Percentiles rank a stretch among this genome's conserved stretches.
Evolutionary conservation across 1,284 basidiomycete species (phyloP).

Genomic region (Cystobasidiaceae sp.): DNA sequence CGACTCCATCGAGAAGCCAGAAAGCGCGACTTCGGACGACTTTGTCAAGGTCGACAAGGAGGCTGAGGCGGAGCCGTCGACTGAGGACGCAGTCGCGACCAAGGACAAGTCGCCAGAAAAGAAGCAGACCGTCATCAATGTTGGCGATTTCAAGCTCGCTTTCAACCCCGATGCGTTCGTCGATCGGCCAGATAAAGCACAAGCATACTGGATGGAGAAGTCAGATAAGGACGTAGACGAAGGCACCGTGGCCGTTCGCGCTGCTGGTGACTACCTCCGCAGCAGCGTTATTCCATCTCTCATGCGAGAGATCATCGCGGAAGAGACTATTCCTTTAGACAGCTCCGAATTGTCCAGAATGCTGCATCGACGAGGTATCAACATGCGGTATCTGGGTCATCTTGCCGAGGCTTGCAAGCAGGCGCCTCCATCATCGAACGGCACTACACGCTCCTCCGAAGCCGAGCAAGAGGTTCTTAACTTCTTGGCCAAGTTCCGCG

Average conservation of each 20-base stretch:
- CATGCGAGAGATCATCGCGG: constrained; percentile 52
- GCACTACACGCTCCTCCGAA: neutral
- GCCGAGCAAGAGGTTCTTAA: constrained; percentile 26
- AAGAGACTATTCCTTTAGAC: constrained; percentile 48
- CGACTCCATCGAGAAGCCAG: constrained; percentile 46
- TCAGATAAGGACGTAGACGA: constrained; percentile 48
- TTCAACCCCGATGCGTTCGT: constrained; percentile 60
- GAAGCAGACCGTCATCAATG: constrained; percentile 39
- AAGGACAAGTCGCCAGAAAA: constrained; percentile 31
- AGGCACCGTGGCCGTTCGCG: constrained; percentile 54
- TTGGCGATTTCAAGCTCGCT: constrained; percentile 51
- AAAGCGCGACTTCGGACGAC: constrained; percentile 48
- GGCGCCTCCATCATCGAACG: neutral
- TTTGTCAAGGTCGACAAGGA: constrained; percentile 43
- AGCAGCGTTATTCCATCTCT: constrained; percentile 51
- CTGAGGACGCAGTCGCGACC: constrained; percentile 36
- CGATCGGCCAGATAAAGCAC: constrained; percentile 41
- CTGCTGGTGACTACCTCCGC: constrained; percentile 53
- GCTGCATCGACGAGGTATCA: constrained; percentile 56
- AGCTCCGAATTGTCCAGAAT: constrained; percentile 52
- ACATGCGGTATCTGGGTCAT: constrained; percentile 57
- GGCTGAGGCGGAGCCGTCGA: constrained; percentile 32
- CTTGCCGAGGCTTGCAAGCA: constrained; percentile 42
- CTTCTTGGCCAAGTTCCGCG: constrained; percentile 16
- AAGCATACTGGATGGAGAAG: constrained; percentile 37